These are phyloP conservation scores for Scortechinia acanthostroma DNA, from an alignment of 2,329 filamentous ascomycete genomes.

Conservation along the genomic window DNA sequence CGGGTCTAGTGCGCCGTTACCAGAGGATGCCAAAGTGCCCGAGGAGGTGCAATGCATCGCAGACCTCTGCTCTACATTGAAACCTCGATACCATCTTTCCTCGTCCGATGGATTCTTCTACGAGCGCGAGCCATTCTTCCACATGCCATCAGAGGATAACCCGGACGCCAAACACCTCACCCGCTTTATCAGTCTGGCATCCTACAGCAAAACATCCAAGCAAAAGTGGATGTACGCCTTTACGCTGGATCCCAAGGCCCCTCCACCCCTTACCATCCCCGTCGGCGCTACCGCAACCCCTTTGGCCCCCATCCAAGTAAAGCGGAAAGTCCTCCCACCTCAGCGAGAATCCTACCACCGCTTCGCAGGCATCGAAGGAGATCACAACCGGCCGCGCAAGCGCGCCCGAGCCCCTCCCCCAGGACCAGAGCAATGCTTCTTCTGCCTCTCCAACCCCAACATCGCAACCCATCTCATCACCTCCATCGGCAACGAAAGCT, in stretches of 20 bases:
- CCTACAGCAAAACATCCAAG: constrained; percentile 69
- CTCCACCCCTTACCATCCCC: constrained; percentile 48
- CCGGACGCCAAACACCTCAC: constrained; percentile 56
- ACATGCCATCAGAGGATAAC: constrained; percentile 35
- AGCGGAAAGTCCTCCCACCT: constrained; percentile 40
- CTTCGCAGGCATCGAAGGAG: constrained; percentile 32
- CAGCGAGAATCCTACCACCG: constrained; percentile 40
- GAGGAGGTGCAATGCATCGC: constrained; percentile 60
- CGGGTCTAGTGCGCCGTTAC: constrained; percentile 55
- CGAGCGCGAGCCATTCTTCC: constrained; percentile 88
- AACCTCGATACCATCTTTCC: constrained; percentile 86
- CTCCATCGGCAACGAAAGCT: constrained; percentile 79
- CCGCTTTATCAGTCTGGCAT: constrained; percentile 82
- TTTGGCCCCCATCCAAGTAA: constrained; percentile 44
- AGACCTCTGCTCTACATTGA: constrained; percentile 70
- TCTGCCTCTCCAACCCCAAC: constrained; percentile 84
- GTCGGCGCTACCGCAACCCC: constrained; percentile 71
- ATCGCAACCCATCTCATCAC: constrained; percentile 82
- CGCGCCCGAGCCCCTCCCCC: constrained; percentile 45
- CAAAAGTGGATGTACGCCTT: constrained; percentile 79
- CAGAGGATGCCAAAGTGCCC: constrained; percentile 34
- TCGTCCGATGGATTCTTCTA: constrained; percentile 65
- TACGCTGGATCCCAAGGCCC: constrained; percentile 45
- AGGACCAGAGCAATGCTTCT: constrained; percentile 79
- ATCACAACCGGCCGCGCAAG: constrained; percentile 32